These are phyloP conservation scores for Solanum appendiculatum DNA, from an alignment of 257 asterid genomes.

Conservation along the genomic window DNA sequence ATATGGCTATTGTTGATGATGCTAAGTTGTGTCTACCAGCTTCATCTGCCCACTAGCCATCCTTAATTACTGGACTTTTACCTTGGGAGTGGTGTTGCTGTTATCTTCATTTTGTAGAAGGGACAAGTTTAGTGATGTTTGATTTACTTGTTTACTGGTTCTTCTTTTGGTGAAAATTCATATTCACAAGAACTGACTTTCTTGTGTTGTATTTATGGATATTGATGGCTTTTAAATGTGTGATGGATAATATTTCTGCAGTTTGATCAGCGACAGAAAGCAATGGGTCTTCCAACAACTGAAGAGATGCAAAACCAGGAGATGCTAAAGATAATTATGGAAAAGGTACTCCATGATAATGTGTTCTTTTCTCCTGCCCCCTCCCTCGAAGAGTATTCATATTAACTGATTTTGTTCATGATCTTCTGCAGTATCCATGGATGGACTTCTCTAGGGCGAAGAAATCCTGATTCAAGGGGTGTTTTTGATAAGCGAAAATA, in stretches of 20 bases:
- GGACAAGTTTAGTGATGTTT: neutral
- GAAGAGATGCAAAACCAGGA: conserved; percentile 72
- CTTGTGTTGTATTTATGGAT: neutral
- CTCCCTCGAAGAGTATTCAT: neutral
- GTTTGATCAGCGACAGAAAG: conserved; percentile 59
- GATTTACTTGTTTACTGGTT: neutral
- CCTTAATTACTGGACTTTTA: neutral
- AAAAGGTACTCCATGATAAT: conserved; percentile 31
- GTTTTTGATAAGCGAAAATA: neutral
- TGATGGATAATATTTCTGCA: conserved; percentile 1
- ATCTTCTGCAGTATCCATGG: conserved; percentile 54
- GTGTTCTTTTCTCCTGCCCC: neutral
- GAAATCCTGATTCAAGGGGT: conserved; percentile 18
- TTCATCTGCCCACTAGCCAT: neutral
- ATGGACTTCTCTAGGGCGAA: conserved; percentile 60
- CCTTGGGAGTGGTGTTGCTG: neutral
- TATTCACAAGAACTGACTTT: neutral
- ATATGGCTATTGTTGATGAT: neutral
- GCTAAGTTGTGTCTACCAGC: neutral
- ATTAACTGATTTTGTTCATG: neutral
- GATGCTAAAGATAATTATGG: conserved; percentile 54
- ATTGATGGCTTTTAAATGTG: neutral
- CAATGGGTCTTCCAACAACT: conserved; percentile 58
- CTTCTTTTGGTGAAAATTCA: neutral
- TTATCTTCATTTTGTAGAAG: neutral